A percentile compares a stretch with the other conserved stretches of the same genome.
Evolutionary conservation across 768 basidiomycete species (phyloP).

Genomic region (Guyanaporus albipodus): DNA sequence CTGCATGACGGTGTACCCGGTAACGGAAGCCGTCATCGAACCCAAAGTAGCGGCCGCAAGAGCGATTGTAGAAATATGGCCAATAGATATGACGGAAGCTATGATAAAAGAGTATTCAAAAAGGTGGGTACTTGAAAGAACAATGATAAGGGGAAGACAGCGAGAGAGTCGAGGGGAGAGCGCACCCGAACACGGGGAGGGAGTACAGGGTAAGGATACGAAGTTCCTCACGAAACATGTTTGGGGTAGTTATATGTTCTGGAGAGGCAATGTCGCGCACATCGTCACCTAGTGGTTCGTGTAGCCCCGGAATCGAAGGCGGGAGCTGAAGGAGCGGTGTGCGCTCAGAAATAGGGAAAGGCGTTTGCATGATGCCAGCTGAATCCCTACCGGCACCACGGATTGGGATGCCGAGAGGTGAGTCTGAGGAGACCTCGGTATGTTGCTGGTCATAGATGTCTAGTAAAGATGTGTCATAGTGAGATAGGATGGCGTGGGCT

Average conservation of each 20-base stretch:
- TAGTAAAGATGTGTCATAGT: slow-evolving; percentile 36
- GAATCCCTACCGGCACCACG: slow-evolving; percentile 2
- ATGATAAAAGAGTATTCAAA: slow-evolving; percentile 86
- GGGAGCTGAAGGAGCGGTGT: slow-evolving; percentile 51
- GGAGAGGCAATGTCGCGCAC: slow-evolving; percentile 2
- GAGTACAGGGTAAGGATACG: slow-evolving; percentile 58
- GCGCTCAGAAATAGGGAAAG: slow-evolving; percentile 36
- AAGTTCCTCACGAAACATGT: slow-evolving; percentile 55
- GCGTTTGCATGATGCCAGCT: not conserved
- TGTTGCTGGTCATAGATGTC: slow-evolving; percentile 4
- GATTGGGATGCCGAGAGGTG: slow-evolving; percentile 20
- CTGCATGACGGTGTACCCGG: slow-evolving; percentile 61
- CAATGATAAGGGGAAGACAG: not conserved
- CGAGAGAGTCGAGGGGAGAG: slow-evolving; percentile 5
- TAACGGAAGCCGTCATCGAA: slow-evolving; percentile 67
- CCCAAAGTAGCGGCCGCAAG: slow-evolving; percentile 79
- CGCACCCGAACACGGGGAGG: slow-evolving; percentile 69
- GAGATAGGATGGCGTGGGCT: slow-evolving; percentile 61
- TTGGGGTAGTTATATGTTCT: slow-evolving; percentile 20
- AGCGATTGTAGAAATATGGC: slow-evolving; percentile 86
- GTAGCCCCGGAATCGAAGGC: slow-evolving; percentile 53
- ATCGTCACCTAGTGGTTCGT: slow-evolving; percentile 41
- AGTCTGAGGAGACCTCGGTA: slow-evolving; percentile 7
- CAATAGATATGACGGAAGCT: slow-evolving; percentile 80
- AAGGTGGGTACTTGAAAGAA: slow-evolving; percentile 56